Conservation (phyloP, 2,329 filamentous ascomycete species). For the Neonectria faginata region DNA sequence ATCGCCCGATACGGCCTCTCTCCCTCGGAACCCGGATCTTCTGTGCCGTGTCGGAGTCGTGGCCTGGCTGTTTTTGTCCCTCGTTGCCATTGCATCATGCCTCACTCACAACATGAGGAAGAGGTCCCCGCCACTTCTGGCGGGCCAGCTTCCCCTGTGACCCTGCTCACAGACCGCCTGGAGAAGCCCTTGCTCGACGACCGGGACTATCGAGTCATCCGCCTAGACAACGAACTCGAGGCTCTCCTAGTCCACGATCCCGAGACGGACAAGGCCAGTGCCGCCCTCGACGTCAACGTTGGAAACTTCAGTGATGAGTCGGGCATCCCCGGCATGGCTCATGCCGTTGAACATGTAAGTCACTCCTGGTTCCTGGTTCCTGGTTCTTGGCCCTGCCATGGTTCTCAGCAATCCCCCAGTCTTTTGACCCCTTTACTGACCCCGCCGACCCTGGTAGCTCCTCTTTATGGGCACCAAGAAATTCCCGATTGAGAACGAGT, state of each 20-base stretch:
- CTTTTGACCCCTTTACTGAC: slow-evolving; percentile 27
- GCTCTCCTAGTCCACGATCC: slow-evolving; percentile 92
- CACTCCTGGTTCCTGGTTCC: slow-evolving; percentile 3
- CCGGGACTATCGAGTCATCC: slow-evolving; percentile 87
- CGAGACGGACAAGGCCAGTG: slow-evolving; percentile 96
- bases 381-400: slow-evolving; percentile 6
- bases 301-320: slow-evolving; percentile 93
- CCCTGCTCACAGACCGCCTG: slow-evolving; percentile 73
- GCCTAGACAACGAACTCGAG: slow-evolving; percentile 87
- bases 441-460: slow-evolving; percentile 59
- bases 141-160: slow-evolving; percentile 47
- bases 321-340: slow-evolving; percentile 93
- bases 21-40: slow-evolving; percentile 23
- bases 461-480: slow-evolving; percentile 99
- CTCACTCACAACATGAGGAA: slow-evolving; percentile 45
- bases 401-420: slow-evolving; percentile 8
- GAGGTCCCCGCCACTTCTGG: slow-evolving; percentile 40
- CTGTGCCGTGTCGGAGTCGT: slow-evolving; percentile 35
- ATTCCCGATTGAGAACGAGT: slow-evolving; percentile 95
- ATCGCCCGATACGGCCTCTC: slow-evolving; percentile 28
- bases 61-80: slow-evolving; percentile 22
- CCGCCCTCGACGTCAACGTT: slow-evolving; percentile 94
- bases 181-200: slow-evolving; percentile 90
- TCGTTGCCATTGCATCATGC: slow-evolving; percentile 44
- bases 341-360: slow-evolving; percentile 89